Percentiles rank a stretch among this genome's conserved stretches.
Evolutionary conservation across 257 asterid species (phyloP).

Genomic region (Scutellaria baicalensis): DNA sequence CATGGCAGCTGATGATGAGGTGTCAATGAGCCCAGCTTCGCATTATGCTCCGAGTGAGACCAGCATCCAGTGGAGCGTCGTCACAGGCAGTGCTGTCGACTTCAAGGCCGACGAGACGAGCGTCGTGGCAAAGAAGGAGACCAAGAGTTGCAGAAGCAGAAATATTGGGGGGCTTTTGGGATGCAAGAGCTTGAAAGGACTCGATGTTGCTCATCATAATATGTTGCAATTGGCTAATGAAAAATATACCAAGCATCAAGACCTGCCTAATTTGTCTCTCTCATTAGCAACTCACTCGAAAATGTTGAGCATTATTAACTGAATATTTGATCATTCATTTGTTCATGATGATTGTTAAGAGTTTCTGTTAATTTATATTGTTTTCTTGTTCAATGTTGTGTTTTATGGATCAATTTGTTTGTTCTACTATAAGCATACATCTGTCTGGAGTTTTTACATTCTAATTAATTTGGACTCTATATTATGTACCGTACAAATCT

Average conservation of each 20-base stretch:
- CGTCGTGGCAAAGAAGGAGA: too few relatives aligned
- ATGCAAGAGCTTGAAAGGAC: conserved; percentile 47
- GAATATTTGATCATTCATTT: not conserved
- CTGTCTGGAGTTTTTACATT: too few relatives aligned
- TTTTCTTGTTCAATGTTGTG: not conserved
- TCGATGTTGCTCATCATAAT: conserved; percentile 38
- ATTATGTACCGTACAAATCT: too few relatives aligned
- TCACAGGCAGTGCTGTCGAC: conserved; percentile 64
- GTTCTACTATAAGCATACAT: too few relatives aligned
- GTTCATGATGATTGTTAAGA: not conserved
- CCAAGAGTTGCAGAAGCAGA: conserved; percentile 12
- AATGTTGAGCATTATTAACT: not conserved
- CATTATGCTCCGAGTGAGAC: conserved; percentile 67
- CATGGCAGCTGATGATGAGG: not conserved
- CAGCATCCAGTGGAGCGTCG: conserved; percentile 72
- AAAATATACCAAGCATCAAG: conserved; percentile 3
- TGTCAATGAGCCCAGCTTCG: conserved; percentile 37
- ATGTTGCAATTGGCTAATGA: conserved; percentile 10
- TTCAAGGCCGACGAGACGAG: not conserved
- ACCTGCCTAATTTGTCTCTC: conserved; percentile 4
- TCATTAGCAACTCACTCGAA: not conserved
- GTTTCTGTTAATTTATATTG: too few relatives aligned
- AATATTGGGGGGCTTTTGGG: conserved; percentile 41
- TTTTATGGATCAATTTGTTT: too few relatives aligned
- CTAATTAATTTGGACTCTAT: too few relatives aligned